phyloP scores from a whole-genome alignment of 306 rosid species.

The Rosa lucieae region DNA sequence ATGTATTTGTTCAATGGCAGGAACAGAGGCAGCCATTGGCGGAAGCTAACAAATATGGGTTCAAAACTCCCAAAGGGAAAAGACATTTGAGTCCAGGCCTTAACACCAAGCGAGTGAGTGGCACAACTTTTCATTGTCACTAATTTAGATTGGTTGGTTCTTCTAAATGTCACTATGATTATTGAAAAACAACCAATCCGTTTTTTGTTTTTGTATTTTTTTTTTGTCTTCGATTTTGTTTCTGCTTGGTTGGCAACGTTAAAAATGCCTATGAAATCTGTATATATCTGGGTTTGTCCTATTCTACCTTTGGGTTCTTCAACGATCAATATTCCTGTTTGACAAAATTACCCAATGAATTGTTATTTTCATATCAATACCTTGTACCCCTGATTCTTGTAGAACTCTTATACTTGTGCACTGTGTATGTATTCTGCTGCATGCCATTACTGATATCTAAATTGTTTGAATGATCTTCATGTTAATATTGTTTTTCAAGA shows the following conservation, averaged over 20 bases:
- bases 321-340: background rate
- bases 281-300: background rate
- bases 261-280: no score
- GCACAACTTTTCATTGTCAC: background rate
- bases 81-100: background rate
- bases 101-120: slow-evolving; percentile 3
- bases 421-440: background rate
- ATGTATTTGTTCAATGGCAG: background rate
- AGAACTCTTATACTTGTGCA: background rate
- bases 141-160: background rate
- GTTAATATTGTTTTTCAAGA: no score
- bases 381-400: background rate
- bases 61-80: background rate
- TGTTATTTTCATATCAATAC: background rate
- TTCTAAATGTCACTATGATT: background rate
- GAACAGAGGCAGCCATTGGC: background rate
- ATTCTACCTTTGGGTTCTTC: no score
- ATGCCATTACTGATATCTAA: background rate
- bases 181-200: background rate
- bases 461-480: no score
- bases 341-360: background rate
- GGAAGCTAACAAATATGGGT: background rate
- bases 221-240: background rate
- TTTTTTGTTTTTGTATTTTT: no score
- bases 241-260: background rate